Evolutionary conservation across 139 green algal species (phyloP), one percentile per base, ranked within the genome.

Genomic region (Ettlia oleoabundans): DNA sequence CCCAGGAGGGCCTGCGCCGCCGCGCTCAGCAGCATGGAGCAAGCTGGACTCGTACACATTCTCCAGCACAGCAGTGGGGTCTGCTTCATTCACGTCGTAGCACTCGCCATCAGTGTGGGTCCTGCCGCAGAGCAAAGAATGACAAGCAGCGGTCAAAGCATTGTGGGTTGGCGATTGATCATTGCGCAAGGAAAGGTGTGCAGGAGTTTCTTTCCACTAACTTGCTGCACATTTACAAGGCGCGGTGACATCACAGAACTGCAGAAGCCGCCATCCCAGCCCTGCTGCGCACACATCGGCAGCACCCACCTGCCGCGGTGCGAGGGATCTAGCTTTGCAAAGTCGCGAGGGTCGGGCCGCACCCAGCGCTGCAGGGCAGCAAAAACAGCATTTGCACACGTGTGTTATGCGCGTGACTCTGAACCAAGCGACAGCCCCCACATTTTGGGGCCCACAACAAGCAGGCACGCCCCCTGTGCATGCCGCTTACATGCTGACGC

Each of bases 21-120:
- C 73, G 35, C 35, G n/a, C 73, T 80, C 73, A 10, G 73, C 53
- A 3, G 40, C 53, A 52, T 80, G 73, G 30, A 80, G 73, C 53
- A 68, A 9, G 22, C 66, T 22, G 1, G 78, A 58, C 38, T 84
- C 61, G 7, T 47, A 78, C 33, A 84, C 78, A 38, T 84, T 77
- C 38, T 84, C 78, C 66, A 84, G 63, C 65, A 84, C 19, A 0
- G 26, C 78, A n/a, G 53, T 33, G 1, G 78, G 78, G 66, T 84
- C 78, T 35, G 78, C 78, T 26, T 84, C 78, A 66, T 84, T 84
- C 9, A 78, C 51, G 6, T 84, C 66, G 22, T 78, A 74, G 21
- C 42, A 41, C 42, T 81, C 75, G 28, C 75, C 75, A 6, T 81
- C 75, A 0, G 55, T 66, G 26, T 33, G 30, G 42, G 63, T 28